Conservation (phyloP, 768 basidiomycete species). For the Pulveroboletus sp. region DNA sequence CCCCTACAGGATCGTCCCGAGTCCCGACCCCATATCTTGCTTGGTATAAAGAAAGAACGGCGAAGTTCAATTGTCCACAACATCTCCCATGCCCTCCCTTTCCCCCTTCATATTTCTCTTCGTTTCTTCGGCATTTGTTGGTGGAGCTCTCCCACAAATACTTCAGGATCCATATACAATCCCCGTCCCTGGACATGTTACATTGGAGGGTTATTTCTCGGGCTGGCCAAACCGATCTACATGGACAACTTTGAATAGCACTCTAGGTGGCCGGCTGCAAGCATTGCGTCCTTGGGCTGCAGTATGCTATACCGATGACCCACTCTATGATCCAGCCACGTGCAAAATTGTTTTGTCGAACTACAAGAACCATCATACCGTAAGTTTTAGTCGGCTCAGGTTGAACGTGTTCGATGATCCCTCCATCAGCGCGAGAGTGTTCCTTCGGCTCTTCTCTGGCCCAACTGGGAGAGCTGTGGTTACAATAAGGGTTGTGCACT, state of each 20-base stretch:
- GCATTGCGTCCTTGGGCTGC: slow-evolving; percentile 18
- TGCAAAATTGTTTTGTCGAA: slow-evolving; percentile 10
- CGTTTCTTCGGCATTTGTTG: not conserved
- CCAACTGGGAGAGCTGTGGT: slow-evolving; percentile 21
- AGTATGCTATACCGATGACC: slow-evolving; percentile 5
- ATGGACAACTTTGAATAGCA: slow-evolving; percentile 10
- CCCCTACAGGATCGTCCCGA: too few species aligned
- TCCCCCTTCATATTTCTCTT: too few species aligned
- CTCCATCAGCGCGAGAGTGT: slow-evolving; percentile 10
- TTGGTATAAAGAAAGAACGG: too few species aligned
- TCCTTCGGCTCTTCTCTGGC: slow-evolving; percentile 18
- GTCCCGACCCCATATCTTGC: too few species aligned
- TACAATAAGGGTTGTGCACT: slow-evolving; percentile 11
- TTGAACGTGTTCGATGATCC: not conserved
- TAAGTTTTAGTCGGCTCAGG: not conserved
- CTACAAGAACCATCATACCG: slow-evolving; percentile 10
- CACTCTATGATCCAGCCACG: slow-evolving; percentile 5
- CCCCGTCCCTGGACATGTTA: not conserved
- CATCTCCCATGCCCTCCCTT: too few species aligned
- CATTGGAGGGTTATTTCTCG: not conserved
- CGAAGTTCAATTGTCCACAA: too few species aligned
- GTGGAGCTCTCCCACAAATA: not conserved
- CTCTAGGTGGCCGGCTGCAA: slow-evolving; percentile 9
- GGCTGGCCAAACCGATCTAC: slow-evolving; percentile 10
- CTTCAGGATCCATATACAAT: not conserved